Base-by-base conservation (phyloP, 2,329 filamentous ascomycete species). In the Kalmusia sp. region DNA sequence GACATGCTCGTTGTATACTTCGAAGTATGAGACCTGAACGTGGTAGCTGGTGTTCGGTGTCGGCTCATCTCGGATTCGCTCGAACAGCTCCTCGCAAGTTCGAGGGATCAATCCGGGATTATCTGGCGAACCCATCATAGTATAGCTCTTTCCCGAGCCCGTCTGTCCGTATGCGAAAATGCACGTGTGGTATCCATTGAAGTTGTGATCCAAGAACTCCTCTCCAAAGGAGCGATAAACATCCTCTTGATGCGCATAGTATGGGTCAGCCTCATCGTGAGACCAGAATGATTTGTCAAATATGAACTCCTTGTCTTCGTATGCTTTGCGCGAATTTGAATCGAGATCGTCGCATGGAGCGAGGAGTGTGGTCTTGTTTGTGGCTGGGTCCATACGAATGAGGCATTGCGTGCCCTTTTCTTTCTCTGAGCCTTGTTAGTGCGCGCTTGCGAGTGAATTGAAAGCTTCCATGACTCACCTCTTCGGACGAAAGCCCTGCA, bases 221-320 rank as follows among this genome's bases (percentile, higher is more conserved):
- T 97, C 92, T 50, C 95, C 95, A 21, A 99, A 84, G 54, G 89
- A 90, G 69, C 95, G 91, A 81, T 99, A 98, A 51, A 99, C 89
- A 67, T 97, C 91, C 67, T 92, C 91, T 73, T 99, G 95, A 56
- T 89, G 84, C 3, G 95, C 93, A 72, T 97, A 99, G 77, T 97
- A 91, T 27, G 86, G 80, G 70, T 96, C 92, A 22, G 80, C 75
- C 51, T 83, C 83, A 72, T 93, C 80, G 76, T 97, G 92, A 54
- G 93, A 98, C 93, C 95, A 99, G 78, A 98, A 99, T 0, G 93
- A 98, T 72, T 92, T 96, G 80, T 99, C 95, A 72, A 99, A 99
- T 2, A 91, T 93, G 70, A 99, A 99, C 0, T 82, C 84, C 77
- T 96, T 97, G 70, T 96, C 91, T 69, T 97, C 92, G 50, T 90